Conservation (phyloP, 75 land plant species). For the Picea sitchensis region DNA sequence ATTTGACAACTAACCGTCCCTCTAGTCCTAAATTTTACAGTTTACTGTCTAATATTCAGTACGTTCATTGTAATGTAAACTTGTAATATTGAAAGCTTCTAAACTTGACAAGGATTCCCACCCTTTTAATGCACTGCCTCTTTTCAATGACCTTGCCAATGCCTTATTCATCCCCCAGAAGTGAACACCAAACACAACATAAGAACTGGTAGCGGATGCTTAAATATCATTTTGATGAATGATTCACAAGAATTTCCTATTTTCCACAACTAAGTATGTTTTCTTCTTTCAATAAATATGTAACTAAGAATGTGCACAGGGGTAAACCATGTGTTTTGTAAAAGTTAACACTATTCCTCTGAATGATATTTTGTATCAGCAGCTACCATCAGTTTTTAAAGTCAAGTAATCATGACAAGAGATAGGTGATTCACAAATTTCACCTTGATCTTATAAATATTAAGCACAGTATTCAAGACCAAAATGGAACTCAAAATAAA, state of each 20-base stretch:
- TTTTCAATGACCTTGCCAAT: not conserved
- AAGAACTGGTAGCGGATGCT: not conserved
- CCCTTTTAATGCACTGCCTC: not conserved
- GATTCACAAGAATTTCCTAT: not conserved
- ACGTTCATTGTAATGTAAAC: not conserved
- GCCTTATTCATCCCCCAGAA: not conserved
- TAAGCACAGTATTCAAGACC: not conserved
- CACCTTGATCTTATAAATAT: not conserved
- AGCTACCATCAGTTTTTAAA: not conserved
- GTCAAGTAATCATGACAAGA: not conserved
- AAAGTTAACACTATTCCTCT: not conserved
- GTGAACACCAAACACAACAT: not conserved
- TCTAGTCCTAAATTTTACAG: not conserved
- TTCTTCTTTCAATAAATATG: not conserved
- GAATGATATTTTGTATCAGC: not conserved
- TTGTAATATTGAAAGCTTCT: conserved; percentile 4
- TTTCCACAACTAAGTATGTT: not conserved
- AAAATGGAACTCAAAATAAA: not conserved
- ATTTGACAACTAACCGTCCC: too few species aligned
- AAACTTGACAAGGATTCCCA: not conserved
- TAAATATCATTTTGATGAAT: not conserved
- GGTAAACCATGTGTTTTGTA: not conserved
- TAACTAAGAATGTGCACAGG: not conserved
- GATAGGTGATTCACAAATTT: not conserved
- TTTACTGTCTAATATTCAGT: not conserved